These are phyloP conservation scores for Leccinum huronense DNA, from an alignment of 1,284 basidiomycete species.

Conservation along the genomic window DNA sequence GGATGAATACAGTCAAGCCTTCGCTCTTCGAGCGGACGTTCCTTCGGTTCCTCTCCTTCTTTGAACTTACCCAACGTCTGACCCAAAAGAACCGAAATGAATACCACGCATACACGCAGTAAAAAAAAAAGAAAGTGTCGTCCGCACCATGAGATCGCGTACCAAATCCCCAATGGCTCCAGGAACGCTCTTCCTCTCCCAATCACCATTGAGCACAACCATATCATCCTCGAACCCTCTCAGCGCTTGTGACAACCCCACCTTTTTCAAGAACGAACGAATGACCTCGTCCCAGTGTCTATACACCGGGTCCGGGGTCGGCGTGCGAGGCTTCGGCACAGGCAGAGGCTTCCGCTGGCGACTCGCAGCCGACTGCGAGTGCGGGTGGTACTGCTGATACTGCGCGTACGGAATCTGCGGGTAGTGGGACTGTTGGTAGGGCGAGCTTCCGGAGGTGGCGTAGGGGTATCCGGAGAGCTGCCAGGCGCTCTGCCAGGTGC, in stretches of 20 bases:
- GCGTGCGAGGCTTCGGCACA: conserved; percentile 31
- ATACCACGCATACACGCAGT: neutral
- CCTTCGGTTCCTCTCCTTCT: conserved; percentile 26
- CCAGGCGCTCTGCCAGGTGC: conserved; percentile 35
- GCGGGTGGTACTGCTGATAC: conserved; percentile 36
- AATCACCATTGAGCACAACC: conserved; percentile 63
- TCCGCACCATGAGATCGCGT: conserved; percentile 52
- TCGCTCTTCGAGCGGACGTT: conserved; percentile 54
- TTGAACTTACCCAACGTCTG: conserved; percentile 31
- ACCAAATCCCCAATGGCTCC: conserved; percentile 53
- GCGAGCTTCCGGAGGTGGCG: conserved; percentile 30
- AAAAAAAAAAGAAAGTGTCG: conserved; percentile 1
- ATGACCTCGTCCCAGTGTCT: conserved; percentile 64
- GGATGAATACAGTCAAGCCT: conserved; percentile 61
- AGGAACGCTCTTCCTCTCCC: conserved; percentile 57
- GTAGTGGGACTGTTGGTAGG: conserved; percentile 36
- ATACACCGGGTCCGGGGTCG: conserved; percentile 42
- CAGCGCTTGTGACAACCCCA: conserved; percentile 60
- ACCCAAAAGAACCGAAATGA: conserved; percentile 4
- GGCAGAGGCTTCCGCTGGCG: conserved; percentile 32
- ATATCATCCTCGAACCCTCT: conserved; percentile 66
- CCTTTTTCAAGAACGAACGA: conserved; percentile 50
- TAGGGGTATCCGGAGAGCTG: conserved; percentile 36
- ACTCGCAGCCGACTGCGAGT: conserved; percentile 6
- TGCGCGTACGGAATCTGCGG: conserved; percentile 34